Conservation (phyloP, 768 basidiomycete genomes). For the Suillus tomentosus region DNA sequence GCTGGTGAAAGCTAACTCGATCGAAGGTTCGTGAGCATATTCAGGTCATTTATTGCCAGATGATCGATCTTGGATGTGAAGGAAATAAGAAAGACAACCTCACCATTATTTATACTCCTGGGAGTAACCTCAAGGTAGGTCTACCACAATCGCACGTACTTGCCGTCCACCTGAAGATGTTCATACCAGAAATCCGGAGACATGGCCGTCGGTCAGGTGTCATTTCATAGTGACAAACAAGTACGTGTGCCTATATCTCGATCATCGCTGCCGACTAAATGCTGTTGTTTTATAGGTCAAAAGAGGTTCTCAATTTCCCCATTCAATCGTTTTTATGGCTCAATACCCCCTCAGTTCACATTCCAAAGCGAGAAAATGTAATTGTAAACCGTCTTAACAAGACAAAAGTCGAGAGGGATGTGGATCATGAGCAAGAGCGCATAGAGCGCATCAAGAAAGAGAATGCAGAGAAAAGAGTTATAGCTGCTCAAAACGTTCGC, state of each 20-base stretch:
- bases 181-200: slow-evolving; percentile 86
- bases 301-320: slow-evolving; percentile 48
- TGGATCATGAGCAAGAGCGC: slow-evolving; percentile 90
- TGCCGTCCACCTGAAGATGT: slow-evolving; percentile 3
- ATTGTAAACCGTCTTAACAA: slow-evolving; percentile 94
- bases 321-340: background rate
- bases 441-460: slow-evolving; percentile 82
- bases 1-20: slow-evolving; percentile 96
- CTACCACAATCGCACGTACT: background rate
- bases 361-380: slow-evolving; percentile 79
- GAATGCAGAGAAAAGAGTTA: slow-evolving; percentile 59
- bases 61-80: slow-evolving; percentile 31
- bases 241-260: slow-evolving; percentile 39
- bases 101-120: slow-evolving; percentile 93
- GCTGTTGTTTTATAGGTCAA: slow-evolving; percentile 59
- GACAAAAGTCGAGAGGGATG: slow-evolving; percentile 80
- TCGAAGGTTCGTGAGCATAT: slow-evolving; percentile 64
- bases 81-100: slow-evolving; percentile 96
- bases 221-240: slow-evolving; percentile 89
- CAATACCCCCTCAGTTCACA: slow-evolving; percentile 54
- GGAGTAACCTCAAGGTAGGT: slow-evolving; percentile 83
- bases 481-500: slow-evolving; percentile 67
- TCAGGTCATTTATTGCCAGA: background rate
- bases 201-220: slow-evolving; percentile 96
- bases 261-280: background rate